Evolutionary conservation across 352 stramenopile species (phyloP), one percentile per base, ranked within the genome.

Genomic region (Pilasporangium apinafurcum): DNA sequence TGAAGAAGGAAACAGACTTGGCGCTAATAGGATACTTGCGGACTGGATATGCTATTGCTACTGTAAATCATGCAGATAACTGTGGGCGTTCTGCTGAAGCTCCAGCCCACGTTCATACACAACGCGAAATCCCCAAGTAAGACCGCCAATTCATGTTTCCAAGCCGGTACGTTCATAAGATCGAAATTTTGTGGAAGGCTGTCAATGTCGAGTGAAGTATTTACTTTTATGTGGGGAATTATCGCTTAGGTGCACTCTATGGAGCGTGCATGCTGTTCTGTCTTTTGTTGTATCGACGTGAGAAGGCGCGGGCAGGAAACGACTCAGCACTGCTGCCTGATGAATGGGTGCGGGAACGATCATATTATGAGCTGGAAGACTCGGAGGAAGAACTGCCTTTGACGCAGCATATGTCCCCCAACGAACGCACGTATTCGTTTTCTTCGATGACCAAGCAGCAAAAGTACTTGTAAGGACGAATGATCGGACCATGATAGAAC

Each of bases 51-150:
- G 4, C 41, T 8, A 40, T 8, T 52, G 5, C 63, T 16, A 30
- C 8, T 51, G 7, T 56, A 30, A 13, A 38, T 47, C n/a, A 36
- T 42, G 10, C 25, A 92, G 80, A 58, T 82, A 29, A 72, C 86
- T 40, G 39, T 92, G 22, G 80, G 80, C 18, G 66, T 63, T 12
- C 42, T 92, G 40, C 58, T 92, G 22, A 87, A 87, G 55, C 56
- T 87, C 30, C 77, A 92, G 53, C 77, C 77, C 7, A 43, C 69
- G 58, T 92, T 79, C 44, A 64, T 92, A 37, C 77, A 77, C 37
- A 65, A 68, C 35, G 75, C 70, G 14, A 89, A 92, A 52, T 78
- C 69, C 25, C 77, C 80, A 8, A 81, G 77, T 52, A 76, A 68
- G 22, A 83, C 74, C 5, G 67, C 80, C 13, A 88, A 78, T 26